Evolutionary conservation across 192 early-diverging fungal species (phyloP).

Genomic region (Dimargaris cristalligena): DNA sequence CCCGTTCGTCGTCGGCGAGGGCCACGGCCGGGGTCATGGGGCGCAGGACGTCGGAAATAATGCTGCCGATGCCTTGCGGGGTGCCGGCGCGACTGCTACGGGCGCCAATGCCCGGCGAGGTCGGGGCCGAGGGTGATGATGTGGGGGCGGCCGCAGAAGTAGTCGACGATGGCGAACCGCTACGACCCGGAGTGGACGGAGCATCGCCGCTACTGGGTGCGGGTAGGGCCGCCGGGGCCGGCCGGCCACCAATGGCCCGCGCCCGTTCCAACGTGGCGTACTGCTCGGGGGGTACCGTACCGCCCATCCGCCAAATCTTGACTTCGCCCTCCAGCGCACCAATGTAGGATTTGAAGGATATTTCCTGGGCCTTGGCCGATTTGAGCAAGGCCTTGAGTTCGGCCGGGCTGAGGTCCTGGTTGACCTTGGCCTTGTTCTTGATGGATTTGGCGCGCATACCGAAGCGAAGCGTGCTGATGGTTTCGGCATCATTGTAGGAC

Average conservation of each 20-base stretch:
- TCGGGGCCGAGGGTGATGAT: slow-evolving; percentile 24
- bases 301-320: slow-evolving; percentile 73
- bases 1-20: slow-evolving; percentile 76
- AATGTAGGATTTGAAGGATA: slow-evolving; percentile 71
- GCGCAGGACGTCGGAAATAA: slow-evolving; percentile 28
- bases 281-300: slow-evolving; percentile 38
- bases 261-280: slow-evolving; percentile 27
- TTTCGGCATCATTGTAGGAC: slow-evolving; percentile 94
- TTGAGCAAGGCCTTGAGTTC: slow-evolving; percentile 94
- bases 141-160: slow-evolving; percentile 23
- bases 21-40: slow-evolving; percentile 59
- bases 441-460: slow-evolving; percentile 98
- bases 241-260: slow-evolving; percentile 18
- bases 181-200: slow-evolving; percentile 15
- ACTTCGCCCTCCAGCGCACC: slow-evolving; percentile 76
- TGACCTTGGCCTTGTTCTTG: slow-evolving; percentile 99
- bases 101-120: slow-evolving; percentile 5
- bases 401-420: slow-evolving; percentile 82
- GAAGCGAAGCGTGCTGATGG: slow-evolving; percentile 82
- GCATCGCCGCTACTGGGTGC: too few relatives aligned
- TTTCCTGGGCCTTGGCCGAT: slow-evolving; percentile 64
- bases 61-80: slow-evolving; percentile 11
- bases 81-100: slow-evolving; percentile 6
- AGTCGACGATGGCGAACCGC: slow-evolving; percentile 19
- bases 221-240: too few relatives aligned